Base-by-base conservation (phyloP, 2,329 filamentous ascomycete species). In the Alternaria panax region DNA sequence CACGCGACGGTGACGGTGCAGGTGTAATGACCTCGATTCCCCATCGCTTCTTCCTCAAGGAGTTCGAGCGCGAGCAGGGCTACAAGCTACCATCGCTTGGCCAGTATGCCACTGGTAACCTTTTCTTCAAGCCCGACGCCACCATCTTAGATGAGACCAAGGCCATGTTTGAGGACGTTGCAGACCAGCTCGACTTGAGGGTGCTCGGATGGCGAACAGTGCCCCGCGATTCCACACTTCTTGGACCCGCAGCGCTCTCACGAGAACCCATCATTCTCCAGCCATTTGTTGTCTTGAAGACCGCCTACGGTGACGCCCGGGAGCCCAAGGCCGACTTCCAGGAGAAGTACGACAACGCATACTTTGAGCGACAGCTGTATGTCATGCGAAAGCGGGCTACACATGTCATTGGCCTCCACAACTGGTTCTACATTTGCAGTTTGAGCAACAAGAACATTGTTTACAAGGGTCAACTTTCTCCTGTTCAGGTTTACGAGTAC, bases 11-110 rank as follows among this genome's bases (percentile, higher is more conserved):
- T 78, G 95, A 99, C 79, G 95, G 95, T 79, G 95, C 95, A 73
- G 95, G 95, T 87, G 94, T 98, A 77, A 99, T 99, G 95, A 98
- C 94, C 69, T 97, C 93, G 61, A 97, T 99, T 74, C 95, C 95
- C 60, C 94, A 98, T 85, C 93, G 90, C 81, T 98, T 99, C 85
- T 98, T 99, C 80, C 85, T 97, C 78, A 99, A 98, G 86, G 96
- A 98, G 80, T 98, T 98, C 80, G 93, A 92, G 80, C 90, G 90
- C 71, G 92, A 97, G 82, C 90, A 92, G 76, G 91, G 90, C 77
- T 89, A 95, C 76, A 90, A 92, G 80, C 85, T 99, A 65, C 95
- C 95, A 62, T 89, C 91, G 65, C 84, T 89, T 66, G 95, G 94
- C 72, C 92, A 98, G 82, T 99, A 99, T 82, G 95, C 95, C 62